phyloP scores from a whole-genome alignment of 1,139 yeast species.

The Protomyces arabidopsidicola region DNA sequence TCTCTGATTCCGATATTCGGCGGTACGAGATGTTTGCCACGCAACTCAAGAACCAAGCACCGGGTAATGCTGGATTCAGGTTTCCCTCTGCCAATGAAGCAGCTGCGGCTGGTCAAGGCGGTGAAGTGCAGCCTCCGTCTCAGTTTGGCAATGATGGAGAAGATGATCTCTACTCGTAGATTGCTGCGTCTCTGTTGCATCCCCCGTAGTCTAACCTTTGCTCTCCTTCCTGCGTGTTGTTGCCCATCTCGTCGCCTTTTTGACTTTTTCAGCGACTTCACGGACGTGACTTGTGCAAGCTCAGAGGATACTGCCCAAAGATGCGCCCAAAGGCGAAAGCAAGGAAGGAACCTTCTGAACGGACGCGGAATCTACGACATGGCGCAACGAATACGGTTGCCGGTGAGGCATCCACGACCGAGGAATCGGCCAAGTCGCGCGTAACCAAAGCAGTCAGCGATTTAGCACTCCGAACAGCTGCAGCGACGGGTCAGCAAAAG shows the following conservation, averaged over 20 bases:
- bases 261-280: not conserved
- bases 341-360: conserved; percentile 15
- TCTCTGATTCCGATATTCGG: conserved; percentile 93
- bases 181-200: not conserved
- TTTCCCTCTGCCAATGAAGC: conserved; percentile 38
- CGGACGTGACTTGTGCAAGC: not conserved
- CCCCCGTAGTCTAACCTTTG: no score
- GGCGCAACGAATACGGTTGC: not conserved
- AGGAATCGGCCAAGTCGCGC: conserved; percentile 10
- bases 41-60: conserved; percentile 79
- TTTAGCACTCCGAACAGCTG: conserved; percentile 14
- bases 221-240: no score
- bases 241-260: not conserved
- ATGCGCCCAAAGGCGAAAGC: conserved; percentile 5
- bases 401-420: not conserved
- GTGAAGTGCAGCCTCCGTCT: conserved; percentile 44
- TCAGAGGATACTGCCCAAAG: not conserved
- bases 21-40: conserved; percentile 98
- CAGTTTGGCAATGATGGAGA: conserved; percentile 80
- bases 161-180: conserved; percentile 71
- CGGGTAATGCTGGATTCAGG: conserved; percentile 61
- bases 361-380: conserved; percentile 23
- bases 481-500: not conserved
- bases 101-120: conserved; percentile 35
- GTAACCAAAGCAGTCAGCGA: conserved; percentile 12